phyloP scores from a whole-genome alignment of 2,329 filamentous ascomycete species.

The Fusarium xyrophilum region DNA sequence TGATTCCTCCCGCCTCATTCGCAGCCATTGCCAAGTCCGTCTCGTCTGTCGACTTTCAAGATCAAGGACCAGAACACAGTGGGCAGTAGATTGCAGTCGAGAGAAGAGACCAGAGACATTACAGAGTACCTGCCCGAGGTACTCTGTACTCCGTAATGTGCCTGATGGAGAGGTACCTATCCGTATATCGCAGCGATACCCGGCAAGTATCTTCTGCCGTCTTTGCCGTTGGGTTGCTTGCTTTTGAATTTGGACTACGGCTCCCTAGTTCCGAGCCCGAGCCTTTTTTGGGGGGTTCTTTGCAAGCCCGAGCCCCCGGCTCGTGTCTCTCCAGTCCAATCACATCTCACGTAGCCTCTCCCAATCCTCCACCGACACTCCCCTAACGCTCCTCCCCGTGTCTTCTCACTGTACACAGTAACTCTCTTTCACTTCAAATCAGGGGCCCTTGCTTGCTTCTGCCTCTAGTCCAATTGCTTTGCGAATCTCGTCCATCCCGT shows the following conservation, averaged over 20 bases:
- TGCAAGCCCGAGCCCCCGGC: conserved; percentile 8
- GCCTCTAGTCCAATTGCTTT: conserved; percentile 6
- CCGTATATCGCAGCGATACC: neutral
- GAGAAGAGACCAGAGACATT: neutral
- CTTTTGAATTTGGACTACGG: conserved; percentile 35
- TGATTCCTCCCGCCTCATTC: conserved; percentile 31
- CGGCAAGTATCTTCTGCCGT: conserved; percentile 29
- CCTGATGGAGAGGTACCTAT: neutral
- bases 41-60: neutral
- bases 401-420: conserved; percentile 17
- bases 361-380: conserved; percentile 16
- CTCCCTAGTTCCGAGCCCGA: conserved; percentile 38
- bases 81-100: neutral
- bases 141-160: too few relatives aligned
- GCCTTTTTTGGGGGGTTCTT: conserved; percentile 9
- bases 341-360: neutral
- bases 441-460: conserved; percentile 11
- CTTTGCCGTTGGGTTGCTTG: conserved; percentile 35
- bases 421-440: neutral
- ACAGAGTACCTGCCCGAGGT: too few relatives aligned
- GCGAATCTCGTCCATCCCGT: conserved; percentile 4
- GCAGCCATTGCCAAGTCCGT: conserved; percentile 22
- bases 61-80: neutral
- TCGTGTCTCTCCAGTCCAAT: conserved; percentile 10
- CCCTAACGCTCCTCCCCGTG: neutral